Evolutionary conservation across 1,284 basidiomycete genomes (phyloP).

Genomic region (Blastosporella zonata): DNA sequence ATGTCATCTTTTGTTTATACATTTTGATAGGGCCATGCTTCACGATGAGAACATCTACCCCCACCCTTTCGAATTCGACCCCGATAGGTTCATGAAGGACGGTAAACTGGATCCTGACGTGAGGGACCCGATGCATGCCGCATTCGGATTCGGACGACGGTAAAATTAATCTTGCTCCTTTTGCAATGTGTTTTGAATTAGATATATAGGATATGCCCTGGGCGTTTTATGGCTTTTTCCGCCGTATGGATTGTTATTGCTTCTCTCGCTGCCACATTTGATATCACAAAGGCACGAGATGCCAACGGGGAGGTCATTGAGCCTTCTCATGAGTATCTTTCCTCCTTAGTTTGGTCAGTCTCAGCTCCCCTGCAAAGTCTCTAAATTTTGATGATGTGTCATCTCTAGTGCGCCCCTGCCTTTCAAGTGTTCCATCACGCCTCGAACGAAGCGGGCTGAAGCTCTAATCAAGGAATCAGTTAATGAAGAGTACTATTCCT

Average conservation of each 20-base stretch:
- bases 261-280: constrained; percentile 34
- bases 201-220: constrained; percentile 35
- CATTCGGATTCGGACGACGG: constrained; percentile 19
- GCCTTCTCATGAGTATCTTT: constrained; percentile 30
- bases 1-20: too few species aligned
- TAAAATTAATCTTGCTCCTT: not conserved
- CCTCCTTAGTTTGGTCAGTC: constrained; percentile 16
- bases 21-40: constrained; percentile 34
- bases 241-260: constrained; percentile 38
- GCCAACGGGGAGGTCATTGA: constrained; percentile 33
- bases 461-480: not conserved
- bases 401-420: not conserved
- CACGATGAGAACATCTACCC: constrained; percentile 36
- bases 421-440: not conserved
- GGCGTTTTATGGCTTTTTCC: constrained; percentile 34
- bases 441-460: not conserved
- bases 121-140: constrained; percentile 12
- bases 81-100: constrained; percentile 29
- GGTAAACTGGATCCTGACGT: constrained; percentile 12
- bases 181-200: not conserved
- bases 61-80: constrained; percentile 12
- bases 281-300: constrained; percentile 34
- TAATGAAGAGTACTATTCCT: not conserved
- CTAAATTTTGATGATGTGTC: not conserved
- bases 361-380: not conserved